Evolutionary conservation across 768 basidiomycete genomes (phyloP).

Genomic region (Mrakia gelida): DNA sequence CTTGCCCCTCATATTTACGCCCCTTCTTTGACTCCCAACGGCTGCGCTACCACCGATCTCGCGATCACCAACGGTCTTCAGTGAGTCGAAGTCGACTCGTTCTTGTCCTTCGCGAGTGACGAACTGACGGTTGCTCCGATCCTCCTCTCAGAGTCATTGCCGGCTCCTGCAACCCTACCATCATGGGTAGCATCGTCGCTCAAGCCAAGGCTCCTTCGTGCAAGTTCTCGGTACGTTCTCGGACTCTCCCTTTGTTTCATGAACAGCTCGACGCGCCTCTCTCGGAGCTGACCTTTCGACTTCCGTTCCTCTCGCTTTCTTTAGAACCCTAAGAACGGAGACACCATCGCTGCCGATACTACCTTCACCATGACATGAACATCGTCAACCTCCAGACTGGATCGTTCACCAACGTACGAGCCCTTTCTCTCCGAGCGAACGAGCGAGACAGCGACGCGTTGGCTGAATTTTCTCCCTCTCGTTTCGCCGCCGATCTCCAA

Average conservation of each 20-base stretch:
- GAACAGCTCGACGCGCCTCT: background rate
- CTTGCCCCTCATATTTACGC: too few relatives aligned
- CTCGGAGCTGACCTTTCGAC: too few relatives aligned
- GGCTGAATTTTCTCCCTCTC: background rate
- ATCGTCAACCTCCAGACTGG: slow-evolving; percentile 40
- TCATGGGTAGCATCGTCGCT: slow-evolving; percentile 44
- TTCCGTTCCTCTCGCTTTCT: background rate
- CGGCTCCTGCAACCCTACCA: slow-evolving; percentile 54
- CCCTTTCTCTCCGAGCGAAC: too few relatives aligned
- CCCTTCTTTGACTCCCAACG: too few relatives aligned
- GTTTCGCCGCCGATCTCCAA: too few relatives aligned
- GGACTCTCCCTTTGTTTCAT: background rate
- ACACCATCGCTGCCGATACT: slow-evolving; percentile 49
- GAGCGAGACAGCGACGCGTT: too few relatives aligned
- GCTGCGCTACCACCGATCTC: slow-evolving; percentile 10
- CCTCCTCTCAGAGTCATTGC: slow-evolving; percentile 45
- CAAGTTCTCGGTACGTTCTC: slow-evolving; percentile 39
- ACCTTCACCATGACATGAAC: slow-evolving; percentile 55
- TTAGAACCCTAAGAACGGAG: slow-evolving; percentile 29
- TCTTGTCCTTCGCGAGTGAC: too few relatives aligned
- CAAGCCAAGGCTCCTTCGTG: slow-evolving; percentile 37
- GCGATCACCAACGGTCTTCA: background rate
- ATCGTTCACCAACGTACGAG: too few relatives aligned
- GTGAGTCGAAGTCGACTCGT: background rate
- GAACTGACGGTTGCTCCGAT: slow-evolving; percentile 51